Conservation (phyloP, 1,284 basidiomycete species). For the Anthracocystis setariae region DNA sequence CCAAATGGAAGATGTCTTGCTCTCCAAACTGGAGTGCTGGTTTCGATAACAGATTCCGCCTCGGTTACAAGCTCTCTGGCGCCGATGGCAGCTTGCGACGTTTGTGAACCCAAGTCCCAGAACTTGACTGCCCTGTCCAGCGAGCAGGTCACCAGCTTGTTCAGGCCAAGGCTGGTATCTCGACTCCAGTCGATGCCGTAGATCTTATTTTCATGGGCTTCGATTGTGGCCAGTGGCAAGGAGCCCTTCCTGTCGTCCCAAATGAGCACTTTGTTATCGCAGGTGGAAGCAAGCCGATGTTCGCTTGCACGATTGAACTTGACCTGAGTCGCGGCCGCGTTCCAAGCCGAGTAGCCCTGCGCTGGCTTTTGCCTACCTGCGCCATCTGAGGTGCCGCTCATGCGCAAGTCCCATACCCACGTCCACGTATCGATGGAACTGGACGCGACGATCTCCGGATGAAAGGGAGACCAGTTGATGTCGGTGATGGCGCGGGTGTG, state of each 20-base stretch:
- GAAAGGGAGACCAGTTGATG: conserved; percentile 66
- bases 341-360: conserved; percentile 65
- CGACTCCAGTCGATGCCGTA: conserved; percentile 67
- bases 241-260: conserved; percentile 66
- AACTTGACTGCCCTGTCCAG: conserved; percentile 66
- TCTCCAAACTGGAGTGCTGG: conserved; percentile 90
- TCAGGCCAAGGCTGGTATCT: conserved; percentile 54
- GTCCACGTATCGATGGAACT: conserved; percentile 67
- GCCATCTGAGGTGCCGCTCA: conserved; percentile 30
- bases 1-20: conserved; percentile 93
- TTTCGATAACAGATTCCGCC: conserved; percentile 73
- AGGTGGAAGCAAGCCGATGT: conserved; percentile 55
- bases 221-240: conserved; percentile 53
- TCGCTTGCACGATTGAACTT: conserved; percentile 58
- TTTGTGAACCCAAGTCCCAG: conserved; percentile 56
- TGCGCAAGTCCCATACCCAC: conserved; percentile 66
- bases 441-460: conserved; percentile 64
- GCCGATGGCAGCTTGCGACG: conserved; percentile 56
- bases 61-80: conserved; percentile 60
- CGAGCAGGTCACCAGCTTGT: conserved; percentile 64
- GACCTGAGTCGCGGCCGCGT: conserved; percentile 65
- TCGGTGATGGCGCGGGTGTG: conserved; percentile 66
- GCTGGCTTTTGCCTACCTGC: conserved; percentile 48
- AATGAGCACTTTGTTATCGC: conserved; percentile 65
- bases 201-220: conserved; percentile 64